Base-by-base conservation (phyloP, 2,329 filamentous ascomycete genomes). In the Aureobasidium namibiae region DNA sequence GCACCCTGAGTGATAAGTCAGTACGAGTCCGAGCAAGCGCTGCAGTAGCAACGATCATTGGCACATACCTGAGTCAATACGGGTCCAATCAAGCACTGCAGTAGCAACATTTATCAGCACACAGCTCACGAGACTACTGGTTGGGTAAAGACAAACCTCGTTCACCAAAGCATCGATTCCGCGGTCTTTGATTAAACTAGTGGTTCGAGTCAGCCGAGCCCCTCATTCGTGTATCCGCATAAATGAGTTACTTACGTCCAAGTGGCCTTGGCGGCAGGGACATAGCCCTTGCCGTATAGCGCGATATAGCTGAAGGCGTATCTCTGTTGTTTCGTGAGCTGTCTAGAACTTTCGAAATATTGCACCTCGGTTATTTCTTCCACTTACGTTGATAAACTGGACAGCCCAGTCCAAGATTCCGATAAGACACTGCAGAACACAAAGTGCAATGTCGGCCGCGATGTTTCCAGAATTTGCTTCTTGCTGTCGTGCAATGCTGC, bases 271-370 rank as follows among this genome's bases (percentile, higher is more conserved):
- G 92, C 91, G 0, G 91, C 89, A 1, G 84, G 80, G 58, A 96
- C 82, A 70, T 96, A 97, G 0, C 88, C 76, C 72, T 95, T 95
- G 18, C 92, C 92, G 69, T 96, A 96, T 0, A 96, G 79, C 0
- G 92, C 91, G 68, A 97, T 95, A 69, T 96, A 90, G 31, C 86
- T 91, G 73, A 95, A 96, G 0, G 91, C 91, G 66, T 95, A 96
- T 46, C 60, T 60, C 54, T 57, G 33, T 54, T 8, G 26, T 38
- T 57, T 46, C 33, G 42, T 61, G 21, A 61, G 59, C 44, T 23
- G 24, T 58, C 46, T 57, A 10, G 52, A 57, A 46, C 69, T 70
- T 10, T 69, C 69, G 50, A 71, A 36, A n/a, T 9, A 36, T 36
- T 45, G 52, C 70, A 66, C 90, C 85, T 42, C 31, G 48, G 21